These are phyloP conservation scores for Nannochloris sp. DNA, from an alignment of 139 green algal species.

Conservation along the genomic window DNA sequence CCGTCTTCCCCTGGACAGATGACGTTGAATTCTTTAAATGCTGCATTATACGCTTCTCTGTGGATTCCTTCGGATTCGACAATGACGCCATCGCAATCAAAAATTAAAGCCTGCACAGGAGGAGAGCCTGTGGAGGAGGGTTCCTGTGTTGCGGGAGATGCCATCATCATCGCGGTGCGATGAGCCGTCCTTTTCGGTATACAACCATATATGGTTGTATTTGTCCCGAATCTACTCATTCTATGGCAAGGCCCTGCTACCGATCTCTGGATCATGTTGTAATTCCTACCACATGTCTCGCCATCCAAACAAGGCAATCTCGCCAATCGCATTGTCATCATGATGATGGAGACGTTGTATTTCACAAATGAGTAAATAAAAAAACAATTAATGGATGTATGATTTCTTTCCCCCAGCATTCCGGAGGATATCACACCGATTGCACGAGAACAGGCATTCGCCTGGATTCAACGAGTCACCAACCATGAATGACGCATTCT, in stretches of 20 bases:
- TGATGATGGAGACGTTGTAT: too few species aligned
- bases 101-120: conserved; percentile 56
- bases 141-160: too few species aligned
- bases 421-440: conserved; percentile 10
- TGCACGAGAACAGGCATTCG: conserved; percentile 12
- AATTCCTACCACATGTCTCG: too few species aligned
- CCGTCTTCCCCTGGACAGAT: conserved; percentile 9
- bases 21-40: conserved; percentile 75
- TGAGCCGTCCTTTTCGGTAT: too few species aligned
- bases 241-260: too few species aligned
- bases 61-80: conserved; percentile 88
- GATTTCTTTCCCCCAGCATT: conserved; percentile 2
- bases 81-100: conserved; percentile 85
- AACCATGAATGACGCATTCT: conserved; percentile 25
- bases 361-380: too few species aligned
- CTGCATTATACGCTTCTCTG: conserved; percentile 79
- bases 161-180: too few species aligned
- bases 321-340: too few species aligned
- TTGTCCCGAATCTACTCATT: too few species aligned
- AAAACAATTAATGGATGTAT: background rate
- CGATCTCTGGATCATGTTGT: too few species aligned
- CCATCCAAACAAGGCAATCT: too few species aligned
- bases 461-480: conserved; percentile 8
- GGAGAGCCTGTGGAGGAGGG: background rate
- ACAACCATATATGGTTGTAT: too few species aligned